phyloP scores from a whole-genome alignment of 345 rosid species.

The Populus davidiana region DNA sequence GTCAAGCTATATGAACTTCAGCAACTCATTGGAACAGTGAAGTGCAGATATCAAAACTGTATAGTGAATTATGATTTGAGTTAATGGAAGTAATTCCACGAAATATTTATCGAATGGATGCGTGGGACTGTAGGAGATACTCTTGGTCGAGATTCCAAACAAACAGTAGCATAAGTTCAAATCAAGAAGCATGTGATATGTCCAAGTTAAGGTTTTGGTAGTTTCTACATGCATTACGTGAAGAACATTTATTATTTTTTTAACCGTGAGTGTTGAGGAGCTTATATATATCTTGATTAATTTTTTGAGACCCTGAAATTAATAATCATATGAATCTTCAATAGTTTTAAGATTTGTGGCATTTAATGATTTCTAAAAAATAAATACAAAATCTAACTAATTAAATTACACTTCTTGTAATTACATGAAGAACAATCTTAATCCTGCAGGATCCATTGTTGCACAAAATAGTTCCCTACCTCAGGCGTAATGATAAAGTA shows the following conservation, averaged over 20 bases:
- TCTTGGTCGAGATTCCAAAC: background rate
- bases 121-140: no score
- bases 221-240: background rate
- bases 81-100: background rate
- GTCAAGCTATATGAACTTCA: no score
- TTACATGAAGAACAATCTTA: background rate
- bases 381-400: accelerated
- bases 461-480: background rate
- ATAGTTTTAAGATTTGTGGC: accelerated
- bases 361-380: no score
- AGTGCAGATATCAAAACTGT: background rate
- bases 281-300: no score
- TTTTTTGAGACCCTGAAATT: accelerated
- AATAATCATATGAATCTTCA: accelerated
- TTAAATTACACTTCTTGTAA: no score
- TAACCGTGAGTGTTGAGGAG: no score
- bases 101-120: background rate
- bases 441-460: background rate
- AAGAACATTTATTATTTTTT: background rate
- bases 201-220: background rate
- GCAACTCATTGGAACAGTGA: background rate
- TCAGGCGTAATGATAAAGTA: background rate
- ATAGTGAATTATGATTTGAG: background rate
- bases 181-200: background rate
- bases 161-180: background rate